Percentiles rank a stretch among this genome's conserved stretches.
phyloP scores from a whole-genome alignment of 768 basidiomycete genomes.

The Naganishia vishniacii region DNA sequence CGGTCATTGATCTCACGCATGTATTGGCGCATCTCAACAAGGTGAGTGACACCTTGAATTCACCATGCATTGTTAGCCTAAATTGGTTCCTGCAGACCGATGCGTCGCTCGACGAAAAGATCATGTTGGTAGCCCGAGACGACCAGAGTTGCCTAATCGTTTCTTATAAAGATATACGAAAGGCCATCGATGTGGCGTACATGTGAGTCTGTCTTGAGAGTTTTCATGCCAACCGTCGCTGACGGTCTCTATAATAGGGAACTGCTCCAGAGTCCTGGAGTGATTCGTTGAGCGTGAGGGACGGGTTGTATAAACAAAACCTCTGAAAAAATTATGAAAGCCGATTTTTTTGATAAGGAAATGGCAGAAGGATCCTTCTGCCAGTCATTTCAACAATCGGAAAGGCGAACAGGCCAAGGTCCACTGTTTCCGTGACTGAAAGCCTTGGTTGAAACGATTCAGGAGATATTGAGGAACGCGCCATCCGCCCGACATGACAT shows the following conservation, averaged over 20 bases:
- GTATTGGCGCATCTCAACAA: constrained; percentile 91
- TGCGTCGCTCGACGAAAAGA: constrained; percentile 81
- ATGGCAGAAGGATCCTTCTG: no score
- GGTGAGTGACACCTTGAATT: constrained; percentile 52
- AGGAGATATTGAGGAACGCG: no score
- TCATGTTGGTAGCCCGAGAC: constrained; percentile 91
- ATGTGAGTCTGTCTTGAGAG: constrained; percentile 54
- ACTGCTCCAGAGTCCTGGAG: constrained; percentile 19
- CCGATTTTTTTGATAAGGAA: constrained; percentile 1
- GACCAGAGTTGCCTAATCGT: constrained; percentile 95
- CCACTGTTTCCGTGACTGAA: no score
- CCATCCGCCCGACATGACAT: no score
- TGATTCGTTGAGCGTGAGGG: constrained; percentile 11
- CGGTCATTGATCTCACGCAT: constrained; percentile 82
- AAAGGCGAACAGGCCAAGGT: no score
- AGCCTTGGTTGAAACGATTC: no score
- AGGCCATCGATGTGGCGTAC: constrained; percentile 77
- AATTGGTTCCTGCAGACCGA: constrained; percentile 60
- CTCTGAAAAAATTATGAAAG: constrained; percentile 23
- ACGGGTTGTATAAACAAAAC: constrained; percentile 21
- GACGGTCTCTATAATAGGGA: constrained; percentile 5
- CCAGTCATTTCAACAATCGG: no score
- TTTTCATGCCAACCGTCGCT: background rate
- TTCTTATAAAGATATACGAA: constrained; percentile 83
- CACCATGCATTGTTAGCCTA: no score